These are phyloP conservation scores for Zostera marina DNA, from an alignment of 116 monocot species.

Conservation along the genomic window DNA sequence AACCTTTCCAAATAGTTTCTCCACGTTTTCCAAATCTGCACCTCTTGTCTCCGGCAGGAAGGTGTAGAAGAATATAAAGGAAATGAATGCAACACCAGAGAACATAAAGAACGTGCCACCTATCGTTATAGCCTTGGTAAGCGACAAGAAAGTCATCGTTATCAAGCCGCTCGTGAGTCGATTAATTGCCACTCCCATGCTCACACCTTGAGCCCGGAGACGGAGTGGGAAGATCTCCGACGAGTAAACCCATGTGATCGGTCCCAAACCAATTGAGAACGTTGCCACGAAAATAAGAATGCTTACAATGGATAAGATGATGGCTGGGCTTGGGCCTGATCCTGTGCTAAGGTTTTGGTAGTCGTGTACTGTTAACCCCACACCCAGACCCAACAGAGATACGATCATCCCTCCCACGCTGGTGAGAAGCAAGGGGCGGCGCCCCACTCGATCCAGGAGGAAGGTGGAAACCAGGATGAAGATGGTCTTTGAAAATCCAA, in stretches of 20 bases:
- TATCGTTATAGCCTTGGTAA: constrained; percentile 19
- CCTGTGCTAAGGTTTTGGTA: not conserved
- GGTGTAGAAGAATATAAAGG: constrained; percentile 10
- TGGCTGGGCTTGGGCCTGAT: constrained; percentile 17
- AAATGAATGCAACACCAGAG: constrained; percentile 6
- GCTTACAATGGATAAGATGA: constrained; percentile 18
- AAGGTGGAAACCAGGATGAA: constrained; percentile 45
- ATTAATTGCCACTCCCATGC: constrained; percentile 24
- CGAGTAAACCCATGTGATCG: constrained; percentile 45
- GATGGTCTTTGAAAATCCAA: constrained; percentile 35
- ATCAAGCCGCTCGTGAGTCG: constrained; percentile 29
- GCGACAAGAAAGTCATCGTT: constrained; percentile 47
- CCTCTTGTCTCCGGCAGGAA: constrained; percentile 16
- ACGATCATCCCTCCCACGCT: constrained; percentile 31
- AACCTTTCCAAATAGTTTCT: constrained; percentile 8
- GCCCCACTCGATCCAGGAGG: constrained; percentile 35
- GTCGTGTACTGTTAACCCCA: constrained; percentile 18
- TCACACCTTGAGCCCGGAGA: constrained; percentile 30
- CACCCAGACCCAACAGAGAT: constrained; percentile 21
- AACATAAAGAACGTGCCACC: constrained; percentile 14
- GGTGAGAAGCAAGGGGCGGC: constrained; percentile 29
- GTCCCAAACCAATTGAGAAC: constrained; percentile 42
- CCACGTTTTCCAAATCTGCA: constrained; percentile 10
- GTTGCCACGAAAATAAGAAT: constrained; percentile 18
- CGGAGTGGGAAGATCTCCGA: constrained; percentile 52